These are phyloP conservation scores for Ceraceosorus guamensis DNA, from an alignment of 1,284 basidiomycete genomes.

Conservation along the genomic window DNA sequence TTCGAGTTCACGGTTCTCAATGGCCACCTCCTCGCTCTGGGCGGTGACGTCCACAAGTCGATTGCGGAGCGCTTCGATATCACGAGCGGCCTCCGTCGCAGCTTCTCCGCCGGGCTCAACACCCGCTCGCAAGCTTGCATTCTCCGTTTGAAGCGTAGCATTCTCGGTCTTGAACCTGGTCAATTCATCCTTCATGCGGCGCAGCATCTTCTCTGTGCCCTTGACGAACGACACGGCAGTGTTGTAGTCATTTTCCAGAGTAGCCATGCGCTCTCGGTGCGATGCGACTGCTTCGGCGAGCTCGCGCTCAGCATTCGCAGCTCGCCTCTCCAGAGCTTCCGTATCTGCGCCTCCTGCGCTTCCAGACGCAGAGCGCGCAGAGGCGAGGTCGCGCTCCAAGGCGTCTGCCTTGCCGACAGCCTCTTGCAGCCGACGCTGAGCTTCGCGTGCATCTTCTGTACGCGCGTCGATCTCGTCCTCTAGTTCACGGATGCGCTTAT, in stretches of 20 bases:
- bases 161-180: slow-evolving; percentile 46
- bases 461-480: slow-evolving; percentile 42
- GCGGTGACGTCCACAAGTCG: slow-evolving; percentile 31
- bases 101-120: slow-evolving; percentile 15
- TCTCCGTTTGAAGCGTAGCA: slow-evolving; percentile 33
- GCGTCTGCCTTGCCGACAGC: slow-evolving; percentile 39
- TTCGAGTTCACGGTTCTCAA: slow-evolving; percentile 41
- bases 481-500: slow-evolving; percentile 36
- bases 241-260: slow-evolving; percentile 91
- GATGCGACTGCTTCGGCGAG: slow-evolving; percentile 37
- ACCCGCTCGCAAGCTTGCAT: slow-evolving; percentile 9
- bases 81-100: slow-evolving; percentile 27
- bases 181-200: slow-evolving; percentile 71
- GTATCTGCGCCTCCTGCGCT: slow-evolving; percentile 59
- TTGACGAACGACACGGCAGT: slow-evolving; percentile 71
- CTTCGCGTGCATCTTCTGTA: slow-evolving; percentile 25
- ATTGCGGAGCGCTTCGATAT: slow-evolving; percentile 35
- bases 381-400: slow-evolving; percentile 34
- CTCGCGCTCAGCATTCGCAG: slow-evolving; percentile 40
- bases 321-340: slow-evolving; percentile 65
- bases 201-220: slow-evolving; percentile 97
- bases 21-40: slow-evolving; percentile 34
- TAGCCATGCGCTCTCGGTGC: slow-evolving; percentile 50
- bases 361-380: slow-evolving; percentile 50
- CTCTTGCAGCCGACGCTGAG: slow-evolving; percentile 40